phyloP scores from a whole-genome alignment of 2,329 filamentous ascomycete genomes.

The Fusarium sambucinum region DNA sequence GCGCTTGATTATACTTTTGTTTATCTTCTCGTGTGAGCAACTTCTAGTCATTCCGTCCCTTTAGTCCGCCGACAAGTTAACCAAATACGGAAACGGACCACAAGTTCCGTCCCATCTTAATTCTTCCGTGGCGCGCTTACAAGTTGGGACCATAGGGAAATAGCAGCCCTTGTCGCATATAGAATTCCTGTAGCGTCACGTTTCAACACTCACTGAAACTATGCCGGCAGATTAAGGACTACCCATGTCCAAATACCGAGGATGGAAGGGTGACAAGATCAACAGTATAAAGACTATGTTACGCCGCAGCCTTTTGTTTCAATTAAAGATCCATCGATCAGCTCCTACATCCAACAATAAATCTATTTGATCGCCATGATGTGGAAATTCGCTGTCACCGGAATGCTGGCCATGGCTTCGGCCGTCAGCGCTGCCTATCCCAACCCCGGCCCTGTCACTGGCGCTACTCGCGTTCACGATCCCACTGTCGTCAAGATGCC shows the following conservation, averaged over 20 bases:
- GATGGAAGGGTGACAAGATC: no score
- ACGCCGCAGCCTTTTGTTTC: constrained; percentile 3
- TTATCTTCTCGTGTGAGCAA: background rate
- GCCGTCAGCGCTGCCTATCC: constrained; percentile 13
- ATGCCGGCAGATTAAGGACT: constrained; percentile 19
- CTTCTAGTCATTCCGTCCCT: background rate
- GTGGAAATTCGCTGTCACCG: constrained; percentile 39
- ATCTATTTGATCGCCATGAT: constrained; percentile 5
- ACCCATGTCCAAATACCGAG: background rate
- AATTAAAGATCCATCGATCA: background rate
- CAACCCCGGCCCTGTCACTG: constrained; percentile 45
- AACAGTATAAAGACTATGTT: constrained; percentile 13
- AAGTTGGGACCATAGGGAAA: background rate
- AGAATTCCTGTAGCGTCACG: background rate
- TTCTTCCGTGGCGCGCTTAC: constrained; percentile 36
- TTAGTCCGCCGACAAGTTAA: background rate
- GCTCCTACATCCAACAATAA: background rate
- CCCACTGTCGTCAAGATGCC: constrained; percentile 49
- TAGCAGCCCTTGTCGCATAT: background rate
- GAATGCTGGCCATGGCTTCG: constrained; percentile 41
- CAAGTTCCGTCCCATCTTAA: constrained; percentile 6
- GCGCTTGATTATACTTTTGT: background rate
- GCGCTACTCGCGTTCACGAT: constrained; percentile 48
- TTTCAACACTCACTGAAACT: constrained; percentile 26
- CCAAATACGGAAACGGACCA: constrained; percentile 23